Conservation (phyloP, 2,329 filamentous ascomycete genomes). For the Tothia fuscella region DNA sequence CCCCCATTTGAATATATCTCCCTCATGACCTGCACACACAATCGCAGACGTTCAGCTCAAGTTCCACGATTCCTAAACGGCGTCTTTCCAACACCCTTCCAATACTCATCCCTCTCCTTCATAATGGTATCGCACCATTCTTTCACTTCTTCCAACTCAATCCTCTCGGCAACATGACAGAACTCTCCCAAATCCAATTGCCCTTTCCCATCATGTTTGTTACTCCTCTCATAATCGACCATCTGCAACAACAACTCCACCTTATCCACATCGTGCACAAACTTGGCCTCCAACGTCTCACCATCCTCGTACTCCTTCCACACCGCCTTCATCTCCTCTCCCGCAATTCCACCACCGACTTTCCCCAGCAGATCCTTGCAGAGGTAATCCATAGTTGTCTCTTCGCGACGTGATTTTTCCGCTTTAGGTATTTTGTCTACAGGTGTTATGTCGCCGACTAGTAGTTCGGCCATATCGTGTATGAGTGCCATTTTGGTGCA, state of each 20-base stretch:
- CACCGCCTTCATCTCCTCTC: conserved; percentile 59
- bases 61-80: no score
- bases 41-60: no score
- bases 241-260: conserved; percentile 91
- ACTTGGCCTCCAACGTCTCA: conserved; percentile 69
- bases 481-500: conserved; percentile 94
- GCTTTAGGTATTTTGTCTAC: conserved; percentile 73
- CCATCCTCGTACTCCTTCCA: conserved; percentile 96
- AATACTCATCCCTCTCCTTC: conserved; percentile 62
- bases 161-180: conserved; percentile 59
- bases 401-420: conserved; percentile 82
- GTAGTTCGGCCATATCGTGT: conserved; percentile 92
- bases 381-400: conserved; percentile 85
- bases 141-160: conserved; percentile 66
- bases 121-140: conserved; percentile 69
- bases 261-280: conserved; percentile 96
- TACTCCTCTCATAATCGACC: conserved; percentile 81
- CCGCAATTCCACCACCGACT: conserved; percentile 59
- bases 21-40: no score
- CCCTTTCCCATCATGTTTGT: no score
- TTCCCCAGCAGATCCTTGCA: conserved; percentile 58
- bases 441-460: conserved; percentile 95
- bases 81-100: conserved; percentile 29
- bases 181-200: conserved; percentile 76
- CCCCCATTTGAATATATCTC: no score